phyloP scores from a whole-genome alignment of 495 filamentous ascomycete species.

The Aspergillus nanangensis region DNA sequence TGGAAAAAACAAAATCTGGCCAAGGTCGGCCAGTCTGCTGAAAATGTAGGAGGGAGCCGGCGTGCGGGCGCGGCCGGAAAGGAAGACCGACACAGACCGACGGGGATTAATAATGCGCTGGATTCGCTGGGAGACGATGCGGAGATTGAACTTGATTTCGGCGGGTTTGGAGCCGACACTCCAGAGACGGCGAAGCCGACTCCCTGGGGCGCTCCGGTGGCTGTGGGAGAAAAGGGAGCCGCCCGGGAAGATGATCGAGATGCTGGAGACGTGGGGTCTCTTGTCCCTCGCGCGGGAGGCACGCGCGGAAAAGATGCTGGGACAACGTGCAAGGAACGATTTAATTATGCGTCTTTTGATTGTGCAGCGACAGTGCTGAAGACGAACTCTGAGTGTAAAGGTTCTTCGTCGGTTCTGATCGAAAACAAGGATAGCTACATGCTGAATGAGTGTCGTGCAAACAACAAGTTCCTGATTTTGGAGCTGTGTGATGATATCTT shows the following conservation, averaged over 20 bases:
- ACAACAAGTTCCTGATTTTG: slow-evolving; percentile 91
- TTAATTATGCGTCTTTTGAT: slow-evolving; percentile 96
- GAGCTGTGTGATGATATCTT: slow-evolving; percentile 90
- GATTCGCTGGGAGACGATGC: slow-evolving; percentile 80
- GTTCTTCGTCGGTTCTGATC: slow-evolving; percentile 77
- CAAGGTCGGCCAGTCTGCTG: slow-evolving; percentile 77
- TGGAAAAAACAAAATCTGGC: slow-evolving; percentile 95
- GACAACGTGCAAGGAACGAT: slow-evolving; percentile 90
- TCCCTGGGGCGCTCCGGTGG: slow-evolving; percentile 33
- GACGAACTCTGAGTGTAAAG: slow-evolving; percentile 77
- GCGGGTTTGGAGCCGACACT: slow-evolving; percentile 53
- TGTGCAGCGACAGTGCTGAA: slow-evolving; percentile 92
- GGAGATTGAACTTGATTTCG: slow-evolving; percentile 89
- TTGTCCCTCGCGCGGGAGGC: slow-evolving; percentile 36
- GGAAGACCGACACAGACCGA: slow-evolving; percentile 44
- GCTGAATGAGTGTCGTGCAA: slow-evolving; percentile 81
- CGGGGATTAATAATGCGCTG: slow-evolving; percentile 58
- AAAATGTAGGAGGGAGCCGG: slow-evolving; percentile 55
- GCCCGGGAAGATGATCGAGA: slow-evolving; percentile 1
- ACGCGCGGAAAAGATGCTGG: slow-evolving; percentile 83
- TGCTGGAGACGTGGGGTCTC: slow-evolving; percentile 18
- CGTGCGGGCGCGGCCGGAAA: slow-evolving; percentile 33
- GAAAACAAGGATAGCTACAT: slow-evolving; percentile 99
- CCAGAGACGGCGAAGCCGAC: slow-evolving; percentile 32
- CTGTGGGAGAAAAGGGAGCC: slow-evolving; percentile 22